Evolutionary conservation across 306 rosid species (phyloP).

Genomic region (Cicer yamashitae): DNA sequence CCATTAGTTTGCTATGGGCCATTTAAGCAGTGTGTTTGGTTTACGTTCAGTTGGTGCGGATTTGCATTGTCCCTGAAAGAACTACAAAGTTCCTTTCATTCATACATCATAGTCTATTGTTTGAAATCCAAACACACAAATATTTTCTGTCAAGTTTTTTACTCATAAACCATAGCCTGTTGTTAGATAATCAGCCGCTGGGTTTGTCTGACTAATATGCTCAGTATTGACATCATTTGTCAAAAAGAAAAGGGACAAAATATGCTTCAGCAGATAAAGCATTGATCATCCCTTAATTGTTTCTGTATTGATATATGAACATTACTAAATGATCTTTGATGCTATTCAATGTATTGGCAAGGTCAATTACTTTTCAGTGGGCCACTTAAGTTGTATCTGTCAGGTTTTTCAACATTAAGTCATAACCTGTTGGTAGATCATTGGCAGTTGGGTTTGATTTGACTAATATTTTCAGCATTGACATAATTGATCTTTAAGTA

Average conservation of each 20-base stretch:
- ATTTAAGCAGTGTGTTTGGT: not conserved
- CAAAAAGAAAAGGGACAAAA: constrained; percentile 1
- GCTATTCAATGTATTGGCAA: constrained; percentile 12
- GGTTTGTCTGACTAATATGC: constrained; percentile 1
- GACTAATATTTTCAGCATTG: constrained; percentile 10
- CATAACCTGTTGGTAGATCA: not conserved
- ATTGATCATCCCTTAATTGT: not conserved
- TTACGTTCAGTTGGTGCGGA: not conserved
- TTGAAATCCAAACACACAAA: not conserved
- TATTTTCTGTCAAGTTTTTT: not conserved
- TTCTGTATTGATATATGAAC: not conserved
- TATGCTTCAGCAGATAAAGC: constrained; percentile 7
- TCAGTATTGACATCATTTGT: not conserved
- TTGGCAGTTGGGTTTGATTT: not conserved
- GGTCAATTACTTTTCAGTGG: constrained; percentile 23
- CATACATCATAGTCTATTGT: not conserved
- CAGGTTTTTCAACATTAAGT: constrained; percentile 1
- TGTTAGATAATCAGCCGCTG: not conserved
- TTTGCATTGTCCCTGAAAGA: not conserved
- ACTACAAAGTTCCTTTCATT: not conserved
- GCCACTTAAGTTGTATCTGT: not conserved
- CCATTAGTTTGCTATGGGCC: not conserved
- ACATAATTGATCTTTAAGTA: not conserved
- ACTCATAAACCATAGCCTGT: not conserved
- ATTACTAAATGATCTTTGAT: not conserved